These are phyloP conservation scores for Fusarium torulosum DNA, from an alignment of 2,329 filamentous ascomycete genomes.

Conservation along the genomic window DNA sequence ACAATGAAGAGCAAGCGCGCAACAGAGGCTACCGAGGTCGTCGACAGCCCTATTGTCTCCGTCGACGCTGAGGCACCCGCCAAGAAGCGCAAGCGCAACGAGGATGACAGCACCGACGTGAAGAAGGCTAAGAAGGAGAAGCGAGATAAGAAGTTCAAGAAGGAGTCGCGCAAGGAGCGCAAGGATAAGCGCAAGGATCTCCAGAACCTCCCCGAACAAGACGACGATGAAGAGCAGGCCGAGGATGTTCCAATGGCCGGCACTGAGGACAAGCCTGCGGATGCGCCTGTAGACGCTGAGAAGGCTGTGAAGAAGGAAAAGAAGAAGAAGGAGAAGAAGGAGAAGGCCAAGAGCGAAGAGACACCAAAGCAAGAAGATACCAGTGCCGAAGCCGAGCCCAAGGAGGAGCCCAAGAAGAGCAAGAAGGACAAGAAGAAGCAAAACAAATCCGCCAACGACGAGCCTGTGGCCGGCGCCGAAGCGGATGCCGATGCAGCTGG, in stretches of 20 bases:
- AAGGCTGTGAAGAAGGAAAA: constrained; percentile 46
- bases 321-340: constrained; percentile 49
- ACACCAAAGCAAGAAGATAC: constrained; percentile 24
- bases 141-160: constrained; percentile 52
- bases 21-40: constrained; percentile 50
- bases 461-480: constrained; percentile 14
- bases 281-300: constrained; percentile 34
- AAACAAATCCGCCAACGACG: constrained; percentile 43
- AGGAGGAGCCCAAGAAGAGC: constrained; percentile 52
- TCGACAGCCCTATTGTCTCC: constrained; percentile 45
- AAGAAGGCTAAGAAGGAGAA: constrained; percentile 54
- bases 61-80: constrained; percentile 44
- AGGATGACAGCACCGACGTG: constrained; percentile 45
- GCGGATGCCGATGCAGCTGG: constrained; percentile 33
- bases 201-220: constrained; percentile 54
- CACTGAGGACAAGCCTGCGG: constrained; percentile 39
- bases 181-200: constrained; percentile 58
- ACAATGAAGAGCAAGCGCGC: constrained; percentile 57
- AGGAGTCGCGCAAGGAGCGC: constrained; percentile 56
- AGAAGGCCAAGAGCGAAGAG: constrained; percentile 46
- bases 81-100: constrained; percentile 56
- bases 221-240: constrained; percentile 43
- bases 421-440: constrained; percentile 50
- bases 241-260: constrained; percentile 46
- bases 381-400: constrained; percentile 41